These are phyloP conservation scores for Xylariaceae sp. DNA, from an alignment of 2,329 filamentous ascomycete genomes.

Conservation along the genomic window DNA sequence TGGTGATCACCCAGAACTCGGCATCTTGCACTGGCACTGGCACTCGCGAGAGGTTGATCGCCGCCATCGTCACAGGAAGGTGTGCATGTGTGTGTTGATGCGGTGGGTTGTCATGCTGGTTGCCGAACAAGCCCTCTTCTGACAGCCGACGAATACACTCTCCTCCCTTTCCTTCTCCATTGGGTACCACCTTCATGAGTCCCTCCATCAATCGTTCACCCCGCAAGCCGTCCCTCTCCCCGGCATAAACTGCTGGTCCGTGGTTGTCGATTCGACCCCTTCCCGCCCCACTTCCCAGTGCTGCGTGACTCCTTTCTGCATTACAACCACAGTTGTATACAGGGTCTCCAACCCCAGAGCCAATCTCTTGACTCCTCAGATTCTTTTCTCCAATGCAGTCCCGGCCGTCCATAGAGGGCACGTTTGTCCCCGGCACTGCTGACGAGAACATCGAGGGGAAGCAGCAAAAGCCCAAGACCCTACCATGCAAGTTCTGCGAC, in stretches of 20 bases:
- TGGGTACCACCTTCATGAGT: slow-evolving; percentile 30
- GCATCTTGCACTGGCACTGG: slow-evolving; percentile 11
- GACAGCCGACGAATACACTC: slow-evolving; percentile 25
- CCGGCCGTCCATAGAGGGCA: slow-evolving; percentile 43
- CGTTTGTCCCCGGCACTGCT: slow-evolving; percentile 34
- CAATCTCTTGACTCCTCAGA: slow-evolving; percentile 27
- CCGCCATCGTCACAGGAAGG: slow-evolving; percentile 14
- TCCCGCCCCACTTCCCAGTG: slow-evolving; percentile 31
- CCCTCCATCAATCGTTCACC: slow-evolving; percentile 33
- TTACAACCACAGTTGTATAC: slow-evolving; percentile 32
- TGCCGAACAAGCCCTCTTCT: slow-evolving; percentile 26
- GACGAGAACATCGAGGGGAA: slow-evolving; percentile 48
- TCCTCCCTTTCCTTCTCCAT: slow-evolving; percentile 18
- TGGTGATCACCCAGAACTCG: slow-evolving; percentile 15
- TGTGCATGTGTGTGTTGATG: slow-evolving; percentile 18
- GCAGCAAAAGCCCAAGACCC: slow-evolving; percentile 56
- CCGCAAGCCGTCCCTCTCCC: slow-evolving; percentile 34
- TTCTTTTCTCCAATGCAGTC: slow-evolving; percentile 41
- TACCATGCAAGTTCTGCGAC: slow-evolving; percentile 59
- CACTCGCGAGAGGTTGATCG: slow-evolving; percentile 11
- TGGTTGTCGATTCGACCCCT: slow-evolving; percentile 28
- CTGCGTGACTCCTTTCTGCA: slow-evolving; percentile 34
- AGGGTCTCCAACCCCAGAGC: slow-evolving; percentile 29
- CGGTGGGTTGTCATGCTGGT: slow-evolving; percentile 23
- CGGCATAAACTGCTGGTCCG: slow-evolving; percentile 31